Evolutionary conservation across 805 yeast genomes (phyloP), one percentile per base, ranked within the genome.

Genomic region (Schwanniomyces yamadae): DNA sequence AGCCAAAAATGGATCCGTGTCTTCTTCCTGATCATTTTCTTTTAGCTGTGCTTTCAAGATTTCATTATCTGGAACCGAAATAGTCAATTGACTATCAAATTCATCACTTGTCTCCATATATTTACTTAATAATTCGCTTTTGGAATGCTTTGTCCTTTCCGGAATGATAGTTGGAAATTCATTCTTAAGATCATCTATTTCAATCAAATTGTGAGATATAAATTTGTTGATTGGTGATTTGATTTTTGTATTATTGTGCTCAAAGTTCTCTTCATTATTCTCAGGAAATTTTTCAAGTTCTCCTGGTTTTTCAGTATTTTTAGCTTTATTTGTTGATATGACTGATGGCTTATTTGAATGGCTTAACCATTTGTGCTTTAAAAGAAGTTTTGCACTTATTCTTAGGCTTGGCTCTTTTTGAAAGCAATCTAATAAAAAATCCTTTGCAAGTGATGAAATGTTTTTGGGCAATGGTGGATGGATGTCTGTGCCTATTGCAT

Each of bases 401-500:
- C 95, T 64, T 17, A 74, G 55, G 16, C 62, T 64, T 1, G 91
- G 86, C 45, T 82, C 81, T 49, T 80, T 80, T 45, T 80, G 82
- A 46, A 86, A 82, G 52, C 95, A 87, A 42, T 75, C 77, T 33
- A 69, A 47, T 9, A 84, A 57, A 44, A 87, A 81, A 44, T 83
- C 86, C 25, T 68, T 66, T 6, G 70, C 69, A 41, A 59, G 23
- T 0, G 65, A 49, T 0, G 78, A 58, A 4, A 75, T 52, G 3
- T 66, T 59, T 6, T 68, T 66, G 0, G 95, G 95, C 14, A 85
- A 59, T 1, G 82, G 80, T 2, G 91, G 88, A 37, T 73, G 71
- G 12, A 78, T 83, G 34, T 84, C 87, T 5, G 82, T 77, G 0
- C 87, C 95, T 34, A 87, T 83, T 0, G 93, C 89, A 62, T 84